These are phyloP conservation scores for Tricholoma terreum DNA, from an alignment of 768 basidiomycete species.

Conservation along the genomic window DNA sequence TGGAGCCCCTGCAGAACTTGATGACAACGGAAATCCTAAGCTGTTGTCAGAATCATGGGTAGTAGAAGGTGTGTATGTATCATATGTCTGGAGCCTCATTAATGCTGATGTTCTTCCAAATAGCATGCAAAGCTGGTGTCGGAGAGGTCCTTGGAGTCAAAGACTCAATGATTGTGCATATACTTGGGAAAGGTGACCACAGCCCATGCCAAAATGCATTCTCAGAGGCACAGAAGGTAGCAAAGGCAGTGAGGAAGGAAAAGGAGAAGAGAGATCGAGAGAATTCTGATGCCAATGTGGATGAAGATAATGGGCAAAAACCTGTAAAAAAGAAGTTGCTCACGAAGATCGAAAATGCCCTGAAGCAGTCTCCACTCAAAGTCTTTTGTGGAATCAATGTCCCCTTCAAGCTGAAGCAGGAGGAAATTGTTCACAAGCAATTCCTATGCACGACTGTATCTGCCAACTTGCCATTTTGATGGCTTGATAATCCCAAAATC, in stretches of 20 bases:
- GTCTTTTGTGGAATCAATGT: conserved; percentile 24
- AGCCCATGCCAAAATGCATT: conserved; percentile 16
- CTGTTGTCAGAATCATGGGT: background rate
- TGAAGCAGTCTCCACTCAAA: conserved; percentile 22
- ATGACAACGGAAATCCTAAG: background rate
- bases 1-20: background rate
- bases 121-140: conserved; percentile 14
- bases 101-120: background rate
- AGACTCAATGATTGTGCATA: conserved; percentile 23
- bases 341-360: conserved; percentile 14
- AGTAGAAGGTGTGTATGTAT: background rate
- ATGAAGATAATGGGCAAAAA: conserved; percentile 6
- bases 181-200: conserved; percentile 14
- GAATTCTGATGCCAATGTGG: conserved; percentile 2
- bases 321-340: conserved; percentile 14
- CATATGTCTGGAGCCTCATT: background rate
- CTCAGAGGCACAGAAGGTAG: conserved; percentile 9
- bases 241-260: conserved; percentile 9
- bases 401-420: conserved; percentile 20
- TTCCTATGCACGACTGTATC: conserved; percentile 25
- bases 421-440: conserved; percentile 16
- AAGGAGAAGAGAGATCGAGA: background rate
- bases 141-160: conserved; percentile 21
- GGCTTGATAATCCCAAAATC: conserved; percentile 10
- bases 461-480: conserved; percentile 26